Evolutionary conservation across 2,329 filamentous ascomycete genomes (phyloP).

Genomic region (Pseudophaeomoniella oleicola): DNA sequence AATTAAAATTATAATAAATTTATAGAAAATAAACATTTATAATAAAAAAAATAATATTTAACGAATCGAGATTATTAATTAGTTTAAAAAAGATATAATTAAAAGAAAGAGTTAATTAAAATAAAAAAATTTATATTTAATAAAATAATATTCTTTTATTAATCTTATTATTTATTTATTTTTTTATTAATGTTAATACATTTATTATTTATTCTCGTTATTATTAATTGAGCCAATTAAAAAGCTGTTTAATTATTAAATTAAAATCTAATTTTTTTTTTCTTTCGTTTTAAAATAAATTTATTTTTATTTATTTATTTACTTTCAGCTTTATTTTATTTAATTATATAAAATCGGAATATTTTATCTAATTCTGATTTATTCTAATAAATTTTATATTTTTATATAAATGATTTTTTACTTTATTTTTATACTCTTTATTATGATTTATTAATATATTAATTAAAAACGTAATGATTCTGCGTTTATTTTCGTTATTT

Average conservation of each 20-base stretch:
- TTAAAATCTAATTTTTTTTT: background rate
- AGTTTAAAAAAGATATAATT: background rate
- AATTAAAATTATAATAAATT: background rate
- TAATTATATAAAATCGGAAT: no score
- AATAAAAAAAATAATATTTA: background rate
- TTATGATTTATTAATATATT: no score
- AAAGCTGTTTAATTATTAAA: background rate
- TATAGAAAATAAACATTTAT: background rate
- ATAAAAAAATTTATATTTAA: background rate
- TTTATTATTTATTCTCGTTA: no score
- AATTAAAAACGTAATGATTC: no score
- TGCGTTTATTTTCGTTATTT: no score
- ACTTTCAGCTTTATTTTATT: background rate
- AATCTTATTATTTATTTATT: background rate
- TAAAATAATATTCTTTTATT: background rate
- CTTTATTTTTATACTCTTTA: no score
- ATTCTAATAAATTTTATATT: no score
- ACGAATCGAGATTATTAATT: background rate
- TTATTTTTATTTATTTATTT: background rate
- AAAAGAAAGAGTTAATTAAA: background rate
- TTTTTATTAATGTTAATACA: background rate
- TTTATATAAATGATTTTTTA: no score
- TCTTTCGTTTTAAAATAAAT: background rate
- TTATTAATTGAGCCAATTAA: background rate
- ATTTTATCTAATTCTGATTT: no score